These are phyloP conservation scores for Mycena haematopus DNA, from an alignment of 768 basidiomycete species.

Conservation along the genomic window DNA sequence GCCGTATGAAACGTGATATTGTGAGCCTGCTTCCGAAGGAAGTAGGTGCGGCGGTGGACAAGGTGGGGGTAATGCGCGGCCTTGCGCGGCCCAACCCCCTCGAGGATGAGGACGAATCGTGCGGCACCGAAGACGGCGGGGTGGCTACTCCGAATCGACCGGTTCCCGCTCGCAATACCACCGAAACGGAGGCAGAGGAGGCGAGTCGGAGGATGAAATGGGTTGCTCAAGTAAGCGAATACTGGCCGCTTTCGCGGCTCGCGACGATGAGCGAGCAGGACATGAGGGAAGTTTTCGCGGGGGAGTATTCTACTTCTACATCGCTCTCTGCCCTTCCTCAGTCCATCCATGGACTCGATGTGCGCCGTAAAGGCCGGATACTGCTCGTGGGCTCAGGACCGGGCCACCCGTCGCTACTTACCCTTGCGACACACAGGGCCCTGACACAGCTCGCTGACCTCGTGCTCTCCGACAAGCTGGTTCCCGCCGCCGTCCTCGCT, in stretches of 20 bases:
- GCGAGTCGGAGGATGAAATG: conserved; percentile 81
- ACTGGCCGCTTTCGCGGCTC: conserved; percentile 86
- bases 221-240: conserved; percentile 96
- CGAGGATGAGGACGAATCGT: conserved; percentile 15
- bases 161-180: conserved; percentile 55
- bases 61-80: conserved; percentile 71
- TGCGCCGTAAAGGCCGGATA: conserved; percentile 66
- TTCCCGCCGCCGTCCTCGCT: conserved; percentile 85
- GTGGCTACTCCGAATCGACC: conserved; percentile 72
- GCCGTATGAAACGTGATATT: conserved; percentile 83
- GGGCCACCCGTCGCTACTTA: conserved; percentile 92
- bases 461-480: conserved; percentile 95
- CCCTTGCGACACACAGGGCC: conserved; percentile 81
- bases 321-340: conserved; percentile 28
- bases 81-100: conserved; percentile 49
- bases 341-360: conserved; percentile 43
- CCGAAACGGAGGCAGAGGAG: conserved; percentile 51
- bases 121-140: conserved; percentile 63
- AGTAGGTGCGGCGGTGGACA: conserved; percentile 75
- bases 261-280: conserved; percentile 71
- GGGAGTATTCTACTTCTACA: conserved; percentile 34
- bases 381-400: conserved; percentile 94
- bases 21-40: conserved; percentile 74
- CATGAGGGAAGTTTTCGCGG: conserved; percentile 68
- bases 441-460: conserved; percentile 84